These are phyloP conservation scores for Neonectria neomacrospora DNA, from an alignment of 2,329 filamentous ascomycete genomes.

Conservation along the genomic window DNA sequence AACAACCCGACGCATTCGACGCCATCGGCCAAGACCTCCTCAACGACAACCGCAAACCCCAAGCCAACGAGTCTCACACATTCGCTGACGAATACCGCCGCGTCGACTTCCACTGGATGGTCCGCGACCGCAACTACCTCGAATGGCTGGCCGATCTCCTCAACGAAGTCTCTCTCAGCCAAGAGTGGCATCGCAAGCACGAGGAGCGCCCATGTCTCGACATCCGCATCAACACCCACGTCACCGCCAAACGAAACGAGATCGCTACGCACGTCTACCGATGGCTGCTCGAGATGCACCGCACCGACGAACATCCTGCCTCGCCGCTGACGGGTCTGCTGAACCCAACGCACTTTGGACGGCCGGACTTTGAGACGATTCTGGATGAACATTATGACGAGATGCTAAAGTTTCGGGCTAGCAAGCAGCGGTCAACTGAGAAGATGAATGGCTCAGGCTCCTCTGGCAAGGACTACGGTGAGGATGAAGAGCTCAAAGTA, in stretches of 20 bases:
- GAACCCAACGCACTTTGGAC: constrained; percentile 64
- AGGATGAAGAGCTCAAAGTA: constrained; percentile 56
- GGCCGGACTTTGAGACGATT: constrained; percentile 64
- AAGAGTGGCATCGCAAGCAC: constrained; percentile 52
- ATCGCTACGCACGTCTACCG: constrained; percentile 66
- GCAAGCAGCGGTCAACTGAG: constrained; percentile 27
- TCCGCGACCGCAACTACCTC: constrained; percentile 66
- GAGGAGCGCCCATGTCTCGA: constrained; percentile 56
- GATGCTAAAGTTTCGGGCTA: constrained; percentile 54
- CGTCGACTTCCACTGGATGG: constrained; percentile 70
- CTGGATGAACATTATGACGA: constrained; percentile 65
- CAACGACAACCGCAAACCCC: constrained; percentile 29
- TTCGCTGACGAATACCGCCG: constrained; percentile 57
- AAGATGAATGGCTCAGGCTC: neutral
- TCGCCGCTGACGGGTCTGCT: constrained; percentile 65
- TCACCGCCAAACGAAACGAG: constrained; percentile 64
- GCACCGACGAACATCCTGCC: constrained; percentile 61
- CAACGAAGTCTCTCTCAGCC: constrained; percentile 57
- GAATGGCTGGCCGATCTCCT: constrained; percentile 68
- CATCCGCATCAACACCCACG: constrained; percentile 66
- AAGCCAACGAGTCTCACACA: constrained; percentile 33
- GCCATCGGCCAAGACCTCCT: constrained; percentile 20
- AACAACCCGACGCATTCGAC: neutral
- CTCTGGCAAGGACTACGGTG: constrained; percentile 3
- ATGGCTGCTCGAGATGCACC: constrained; percentile 66